phyloP scores from a whole-genome alignment of 495 filamentous ascomycete species.

The Podospora conica region DNA sequence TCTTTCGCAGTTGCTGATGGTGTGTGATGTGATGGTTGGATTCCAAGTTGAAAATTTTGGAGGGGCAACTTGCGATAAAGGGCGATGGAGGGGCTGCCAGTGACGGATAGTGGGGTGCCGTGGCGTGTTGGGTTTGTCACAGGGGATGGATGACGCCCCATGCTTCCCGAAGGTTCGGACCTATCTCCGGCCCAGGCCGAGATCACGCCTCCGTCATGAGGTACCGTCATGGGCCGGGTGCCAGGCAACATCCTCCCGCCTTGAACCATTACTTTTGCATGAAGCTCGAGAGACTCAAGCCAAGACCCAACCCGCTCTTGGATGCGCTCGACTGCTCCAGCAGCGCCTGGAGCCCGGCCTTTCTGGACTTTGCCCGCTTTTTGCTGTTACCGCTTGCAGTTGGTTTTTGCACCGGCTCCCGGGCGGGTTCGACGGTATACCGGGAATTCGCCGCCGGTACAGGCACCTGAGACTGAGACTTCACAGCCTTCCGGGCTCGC shows the following conservation, averaged over 20 bases:
- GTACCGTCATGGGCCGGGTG: too few relatives aligned
- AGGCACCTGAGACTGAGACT: background rate
- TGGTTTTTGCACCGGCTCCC: slow-evolving; percentile 10
- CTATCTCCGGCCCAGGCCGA: background rate
- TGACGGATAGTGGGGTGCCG: slow-evolving; percentile 15
- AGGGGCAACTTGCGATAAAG: slow-evolving; percentile 27
- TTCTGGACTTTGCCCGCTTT: slow-evolving; percentile 48
- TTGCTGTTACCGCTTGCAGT: slow-evolving; percentile 45
- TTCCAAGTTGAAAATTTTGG: slow-evolving; percentile 32
- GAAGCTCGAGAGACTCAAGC: slow-evolving; percentile 47
- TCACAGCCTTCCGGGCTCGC: background rate
- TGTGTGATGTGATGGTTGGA: background rate
- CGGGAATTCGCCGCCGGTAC: background rate
- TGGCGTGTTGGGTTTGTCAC: slow-evolving; percentile 27
- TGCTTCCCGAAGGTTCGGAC: slow-evolving; percentile 21
- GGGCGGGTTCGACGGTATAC: background rate
- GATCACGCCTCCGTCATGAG: background rate
- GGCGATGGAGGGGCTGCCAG: slow-evolving; percentile 14
- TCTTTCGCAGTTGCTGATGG: slow-evolving; percentile 1
- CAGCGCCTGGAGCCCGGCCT: slow-evolving; percentile 49
- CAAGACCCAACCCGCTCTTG: slow-evolving; percentile 30
- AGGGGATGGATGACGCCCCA: slow-evolving; percentile 11
- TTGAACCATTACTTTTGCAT: slow-evolving; percentile 35
- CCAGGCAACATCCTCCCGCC: background rate
- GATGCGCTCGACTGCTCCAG: slow-evolving; percentile 38